A percentile compares a stretch with the other conserved stretches of the same genome.
Evolutionary conservation across 2,329 filamentous ascomycete genomes (phyloP).

Genomic region (Drechslerella dactyloides): DNA sequence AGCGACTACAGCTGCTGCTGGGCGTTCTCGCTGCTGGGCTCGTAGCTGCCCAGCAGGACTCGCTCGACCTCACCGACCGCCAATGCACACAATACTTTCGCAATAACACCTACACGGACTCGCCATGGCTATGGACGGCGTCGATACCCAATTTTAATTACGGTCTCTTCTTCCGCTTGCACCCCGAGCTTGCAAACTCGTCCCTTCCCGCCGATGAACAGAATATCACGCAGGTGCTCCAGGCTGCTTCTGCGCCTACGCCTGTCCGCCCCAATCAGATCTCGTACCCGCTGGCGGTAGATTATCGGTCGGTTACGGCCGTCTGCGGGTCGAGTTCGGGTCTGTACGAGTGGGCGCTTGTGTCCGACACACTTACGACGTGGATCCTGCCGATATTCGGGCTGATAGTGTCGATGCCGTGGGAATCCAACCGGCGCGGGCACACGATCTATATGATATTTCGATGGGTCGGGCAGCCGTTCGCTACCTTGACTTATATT

Average conservation of each 20-base stretch:
- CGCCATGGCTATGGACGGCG: slow-evolving; percentile 30
- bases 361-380: slow-evolving; percentile 54
- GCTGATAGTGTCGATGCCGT: slow-evolving; percentile 54
- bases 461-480: slow-evolving; percentile 56
- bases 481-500: slow-evolving; percentile 55
- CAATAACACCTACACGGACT: slow-evolving; percentile 29
- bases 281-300: slow-evolving; percentile 30
- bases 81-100: slow-evolving; percentile 30
- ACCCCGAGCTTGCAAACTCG: slow-evolving; percentile 7
- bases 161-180: slow-evolving; percentile 24
- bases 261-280: slow-evolving; percentile 7
- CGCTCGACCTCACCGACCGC: slow-evolving; percentile 19
- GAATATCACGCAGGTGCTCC: slow-evolving; percentile 16
- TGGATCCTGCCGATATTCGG: slow-evolving; percentile 54
- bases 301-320: slow-evolving; percentile 5
- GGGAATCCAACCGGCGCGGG: slow-evolving; percentile 53
- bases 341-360: slow-evolving; percentile 52
- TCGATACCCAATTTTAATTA: slow-evolving; percentile 42
- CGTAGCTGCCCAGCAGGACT: slow-evolving; percentile 17
- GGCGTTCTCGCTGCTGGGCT: neutral
- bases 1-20: neutral
- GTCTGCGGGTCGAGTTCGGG: slow-evolving; percentile 50
- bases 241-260: slow-evolving; percentile 4
- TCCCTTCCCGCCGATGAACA: neutral
- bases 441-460: slow-evolving; percentile 51